Percentiles rank a stretch among this genome's conserved stretches.
phyloP scores from a whole-genome alignment of 225 moss, liverwort and hornwort genomes.

The Ulota crispa region DNA sequence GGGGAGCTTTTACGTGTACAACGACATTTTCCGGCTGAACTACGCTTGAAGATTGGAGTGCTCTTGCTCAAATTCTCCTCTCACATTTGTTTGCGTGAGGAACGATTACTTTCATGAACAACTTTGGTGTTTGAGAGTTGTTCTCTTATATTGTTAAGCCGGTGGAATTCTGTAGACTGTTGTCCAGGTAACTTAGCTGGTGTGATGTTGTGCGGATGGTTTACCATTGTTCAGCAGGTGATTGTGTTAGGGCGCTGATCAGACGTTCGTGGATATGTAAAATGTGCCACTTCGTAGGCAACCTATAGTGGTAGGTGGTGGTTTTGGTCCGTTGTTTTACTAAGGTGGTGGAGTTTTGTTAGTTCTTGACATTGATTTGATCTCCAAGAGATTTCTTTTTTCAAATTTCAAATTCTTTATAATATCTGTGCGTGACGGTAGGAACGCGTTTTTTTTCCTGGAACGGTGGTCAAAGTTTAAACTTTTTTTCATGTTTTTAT shows the following conservation, averaged over 20 bases:
- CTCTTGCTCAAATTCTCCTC: neutral
- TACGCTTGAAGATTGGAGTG: conserved; percentile 44
- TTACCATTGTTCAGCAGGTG: neutral
- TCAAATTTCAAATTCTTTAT: neutral
- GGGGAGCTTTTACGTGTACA: conserved; percentile 76
- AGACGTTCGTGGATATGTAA: conserved; percentile 4
- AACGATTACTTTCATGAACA: neutral
- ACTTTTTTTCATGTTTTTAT: no score
- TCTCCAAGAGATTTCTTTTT: neutral
- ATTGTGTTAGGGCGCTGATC: neutral
- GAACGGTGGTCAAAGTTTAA: no score
- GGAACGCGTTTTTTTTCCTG: no score
- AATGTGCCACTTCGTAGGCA: neutral
- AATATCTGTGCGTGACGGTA: neutral
- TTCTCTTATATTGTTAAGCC: no score
- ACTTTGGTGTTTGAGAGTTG: neutral
- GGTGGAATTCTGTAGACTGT: neutral
- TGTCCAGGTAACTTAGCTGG: neutral
- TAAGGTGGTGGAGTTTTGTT: neutral
- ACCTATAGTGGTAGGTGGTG: neutral
- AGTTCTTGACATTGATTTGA: neutral
- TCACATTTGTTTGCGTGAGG: neutral
- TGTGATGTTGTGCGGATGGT: neutral
- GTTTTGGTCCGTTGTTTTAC: neutral
- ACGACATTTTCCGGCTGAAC: conserved; percentile 85